Conservation (phyloP, 208 protist genomes). For the Angomonas desouzai region DNA sequence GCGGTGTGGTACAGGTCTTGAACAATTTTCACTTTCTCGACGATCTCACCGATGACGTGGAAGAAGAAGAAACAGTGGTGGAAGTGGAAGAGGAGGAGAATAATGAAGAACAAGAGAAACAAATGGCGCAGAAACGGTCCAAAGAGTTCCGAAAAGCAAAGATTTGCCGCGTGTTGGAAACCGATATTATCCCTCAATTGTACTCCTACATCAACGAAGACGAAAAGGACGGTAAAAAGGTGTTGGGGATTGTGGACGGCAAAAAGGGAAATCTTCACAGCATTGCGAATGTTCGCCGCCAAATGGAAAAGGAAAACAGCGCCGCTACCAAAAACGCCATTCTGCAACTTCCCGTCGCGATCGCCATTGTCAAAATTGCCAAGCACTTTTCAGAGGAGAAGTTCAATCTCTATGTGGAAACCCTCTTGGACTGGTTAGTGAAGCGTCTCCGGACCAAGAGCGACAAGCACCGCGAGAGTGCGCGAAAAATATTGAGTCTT, state of each 20-base stretch:
- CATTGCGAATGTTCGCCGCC: conserved; percentile 51
- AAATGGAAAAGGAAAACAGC: conserved; percentile 57
- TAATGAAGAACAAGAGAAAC: conserved; percentile 52
- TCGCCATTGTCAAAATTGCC: conserved; percentile 85
- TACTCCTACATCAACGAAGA: conserved; percentile 67
- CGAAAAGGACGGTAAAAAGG: conserved; percentile 21
- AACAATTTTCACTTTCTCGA: conserved; percentile 83
- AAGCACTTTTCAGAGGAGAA: conserved; percentile 72
- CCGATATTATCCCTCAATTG: conserved; percentile 83
- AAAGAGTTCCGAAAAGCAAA: conserved; percentile 41
- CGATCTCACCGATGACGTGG: conserved; percentile 18
- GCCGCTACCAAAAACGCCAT: conserved; percentile 52
- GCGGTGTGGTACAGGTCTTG: conserved; percentile 85
- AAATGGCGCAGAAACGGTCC: conserved; percentile 25
- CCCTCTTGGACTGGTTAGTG: conserved; percentile 76
- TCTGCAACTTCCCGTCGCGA: conserved; percentile 82
- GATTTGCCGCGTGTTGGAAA: conserved; percentile 71
- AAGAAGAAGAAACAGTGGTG: background rate
- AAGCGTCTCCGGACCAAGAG: conserved; percentile 86
- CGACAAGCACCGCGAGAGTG: conserved; percentile 83
- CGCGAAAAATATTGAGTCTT: conserved; percentile 69
- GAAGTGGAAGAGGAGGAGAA: conserved; percentile 29
- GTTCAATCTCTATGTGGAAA: conserved; percentile 71
- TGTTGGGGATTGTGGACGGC: conserved; percentile 9
- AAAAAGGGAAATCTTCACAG: conserved; percentile 53